Percentiles rank a stretch among this genome's conserved stretches.
phyloP scores from a whole-genome alignment of 2,329 filamentous ascomycete species.

The Aspergillus sergii region DNA sequence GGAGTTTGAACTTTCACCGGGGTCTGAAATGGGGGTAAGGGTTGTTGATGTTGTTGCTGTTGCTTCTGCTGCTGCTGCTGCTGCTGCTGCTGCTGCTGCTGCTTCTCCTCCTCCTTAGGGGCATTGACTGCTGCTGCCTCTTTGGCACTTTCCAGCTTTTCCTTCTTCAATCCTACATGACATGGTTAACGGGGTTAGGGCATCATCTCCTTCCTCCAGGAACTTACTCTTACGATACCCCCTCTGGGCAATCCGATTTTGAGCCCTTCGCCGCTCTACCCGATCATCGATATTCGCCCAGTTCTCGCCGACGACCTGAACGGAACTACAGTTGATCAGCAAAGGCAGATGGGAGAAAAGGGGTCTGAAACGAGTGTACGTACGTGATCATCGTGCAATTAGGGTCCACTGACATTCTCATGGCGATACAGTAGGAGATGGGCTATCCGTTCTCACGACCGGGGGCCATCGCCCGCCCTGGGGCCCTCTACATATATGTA shows the following conservation, averaged over 20 bases:
- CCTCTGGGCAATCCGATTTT: conserved; percentile 16
- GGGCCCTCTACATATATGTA: not conserved
- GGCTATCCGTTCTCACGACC: not conserved
- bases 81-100: not conserved
- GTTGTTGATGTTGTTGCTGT: not conserved
- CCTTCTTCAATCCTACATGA: not conserved
- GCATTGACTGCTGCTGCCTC: not conserved
- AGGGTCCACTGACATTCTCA: not conserved
- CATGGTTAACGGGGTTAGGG: not conserved
- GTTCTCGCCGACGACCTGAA: not conserved
- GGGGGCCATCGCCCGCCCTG: not conserved
- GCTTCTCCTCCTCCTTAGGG: not conserved
- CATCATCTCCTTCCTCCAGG: not conserved
- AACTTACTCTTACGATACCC: conserved; percentile 13
- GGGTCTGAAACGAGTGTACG: not conserved
- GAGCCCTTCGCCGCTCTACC: conserved; percentile 14
- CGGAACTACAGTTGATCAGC: not conserved
- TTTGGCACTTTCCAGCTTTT: not conserved
- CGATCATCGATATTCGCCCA: conserved; percentile 17
- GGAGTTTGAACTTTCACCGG: not conserved
- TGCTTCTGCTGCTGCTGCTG: not conserved
- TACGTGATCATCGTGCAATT: not conserved
- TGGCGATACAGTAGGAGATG: not conserved
- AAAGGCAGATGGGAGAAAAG: not conserved
- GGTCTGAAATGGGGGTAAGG: not conserved